phyloP scores from a whole-genome alignment of 371 early-diverging fungal species.

The Mortierella sp. region DNA sequence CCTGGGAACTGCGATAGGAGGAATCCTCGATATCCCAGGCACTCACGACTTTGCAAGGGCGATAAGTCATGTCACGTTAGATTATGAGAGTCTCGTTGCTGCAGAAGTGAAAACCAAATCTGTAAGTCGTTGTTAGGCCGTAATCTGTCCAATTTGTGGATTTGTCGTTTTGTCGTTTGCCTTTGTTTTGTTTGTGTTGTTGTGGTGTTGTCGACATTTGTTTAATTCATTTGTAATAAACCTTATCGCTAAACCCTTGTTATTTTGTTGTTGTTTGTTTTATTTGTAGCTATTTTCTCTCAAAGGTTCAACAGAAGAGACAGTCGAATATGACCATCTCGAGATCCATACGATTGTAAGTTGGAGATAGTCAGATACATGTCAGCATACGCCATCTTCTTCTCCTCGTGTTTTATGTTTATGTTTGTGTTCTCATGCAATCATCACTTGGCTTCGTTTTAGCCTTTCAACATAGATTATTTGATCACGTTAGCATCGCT shows the following conservation, averaged over 20 bases:
- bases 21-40: slow-evolving; percentile 42
- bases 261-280: slow-evolving; percentile 13
- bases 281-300: slow-evolving; percentile 13
- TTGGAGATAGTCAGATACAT: background rate
- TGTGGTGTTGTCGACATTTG: background rate
- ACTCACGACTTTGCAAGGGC: slow-evolving; percentile 31
- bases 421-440: background rate
- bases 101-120: slow-evolving; percentile 35
- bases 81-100: slow-evolving; percentile 28
- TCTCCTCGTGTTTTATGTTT: background rate
- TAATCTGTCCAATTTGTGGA: background rate
- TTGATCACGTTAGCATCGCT: slow-evolving; percentile 37
- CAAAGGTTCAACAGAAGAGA: slow-evolving; percentile 17
- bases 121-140: slow-evolving; percentile 4
- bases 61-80: slow-evolving; percentile 22
- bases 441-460: background rate
- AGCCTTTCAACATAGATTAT: slow-evolving; percentile 51
- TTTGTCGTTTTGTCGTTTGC: background rate
- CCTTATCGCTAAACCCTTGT: background rate
- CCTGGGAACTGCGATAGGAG: slow-evolving; percentile 42
- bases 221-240: background rate
- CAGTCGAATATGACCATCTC: slow-evolving; percentile 33
- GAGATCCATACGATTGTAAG: slow-evolving; percentile 39
- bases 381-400: background rate
- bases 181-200: background rate